phyloP scores from a whole-genome alignment of 106 monocot genomes.

The Apostasia ramifera region DNA sequence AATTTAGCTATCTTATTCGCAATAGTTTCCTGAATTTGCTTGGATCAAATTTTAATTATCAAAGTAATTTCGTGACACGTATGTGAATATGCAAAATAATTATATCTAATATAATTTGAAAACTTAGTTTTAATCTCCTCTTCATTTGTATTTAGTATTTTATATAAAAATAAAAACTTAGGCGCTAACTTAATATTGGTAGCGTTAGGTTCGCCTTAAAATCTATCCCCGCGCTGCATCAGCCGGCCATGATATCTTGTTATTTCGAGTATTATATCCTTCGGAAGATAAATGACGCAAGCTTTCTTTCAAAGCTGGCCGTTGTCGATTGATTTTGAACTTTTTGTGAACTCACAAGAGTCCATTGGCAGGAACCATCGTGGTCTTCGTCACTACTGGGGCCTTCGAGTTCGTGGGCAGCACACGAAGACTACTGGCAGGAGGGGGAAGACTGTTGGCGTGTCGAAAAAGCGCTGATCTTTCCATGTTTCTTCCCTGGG shows the following conservation, averaged over 20 bases:
- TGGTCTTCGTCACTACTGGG: slow-evolving; percentile 66
- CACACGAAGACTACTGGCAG: slow-evolving; percentile 71
- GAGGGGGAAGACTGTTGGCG: slow-evolving; percentile 72
- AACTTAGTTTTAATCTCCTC: too few species aligned
- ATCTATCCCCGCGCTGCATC: too few species aligned
- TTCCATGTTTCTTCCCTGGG: background rate
- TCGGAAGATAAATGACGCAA: background rate
- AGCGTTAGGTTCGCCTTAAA: too few species aligned
- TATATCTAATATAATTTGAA: too few species aligned
- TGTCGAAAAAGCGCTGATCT: slow-evolving; percentile 63
- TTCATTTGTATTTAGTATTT: too few species aligned
- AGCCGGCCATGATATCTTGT: background rate
- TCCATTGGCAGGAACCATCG: slow-evolving; percentile 46
- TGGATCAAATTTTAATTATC: too few species aligned
- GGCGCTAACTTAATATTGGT: too few species aligned
- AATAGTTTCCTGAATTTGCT: too few species aligned
- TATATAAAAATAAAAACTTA: too few species aligned
- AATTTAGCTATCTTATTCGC: too few species aligned
- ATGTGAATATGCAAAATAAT: too few species aligned
- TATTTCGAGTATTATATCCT: background rate
- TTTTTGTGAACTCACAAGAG: background rate
- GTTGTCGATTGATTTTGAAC: background rate
- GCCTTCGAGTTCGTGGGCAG: slow-evolving; percentile 60
- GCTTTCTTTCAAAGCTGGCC: background rate
- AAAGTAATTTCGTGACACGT: too few species aligned